A percentile compares a stretch with the other conserved stretches of the same genome.
Evolutionary conservation across 164 flowering plant genomes (phyloP).

Genomic region (Taxillus chinensis): DNA sequence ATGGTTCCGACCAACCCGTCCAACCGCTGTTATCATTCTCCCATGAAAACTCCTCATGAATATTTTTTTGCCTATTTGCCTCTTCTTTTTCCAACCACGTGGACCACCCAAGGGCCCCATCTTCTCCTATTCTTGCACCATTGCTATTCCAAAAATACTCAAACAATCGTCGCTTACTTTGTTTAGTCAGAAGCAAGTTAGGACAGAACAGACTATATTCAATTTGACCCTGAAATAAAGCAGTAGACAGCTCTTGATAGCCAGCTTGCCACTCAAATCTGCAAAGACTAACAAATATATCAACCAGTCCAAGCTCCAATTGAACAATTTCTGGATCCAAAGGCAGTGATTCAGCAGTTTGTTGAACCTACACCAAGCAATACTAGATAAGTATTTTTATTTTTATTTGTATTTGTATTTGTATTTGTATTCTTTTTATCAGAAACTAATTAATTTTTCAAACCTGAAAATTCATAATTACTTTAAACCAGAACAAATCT

Average conservation of each 20-base stretch:
- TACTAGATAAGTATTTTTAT: too few species aligned
- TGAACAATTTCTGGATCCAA: conserved; percentile 33
- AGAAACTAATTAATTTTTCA: too few species aligned
- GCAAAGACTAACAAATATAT: conserved; percentile 74
- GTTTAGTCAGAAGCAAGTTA: conserved; percentile 58
- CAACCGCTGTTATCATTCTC: conserved; percentile 75
- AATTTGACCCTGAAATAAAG: conserved; percentile 79
- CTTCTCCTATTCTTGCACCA: conserved; percentile 88
- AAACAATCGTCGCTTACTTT: conserved; percentile 74
- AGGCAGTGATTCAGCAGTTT: conserved; percentile 15
- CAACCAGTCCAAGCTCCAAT: conserved; percentile 73
- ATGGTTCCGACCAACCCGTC: conserved; percentile 88
- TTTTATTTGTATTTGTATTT: too few species aligned
- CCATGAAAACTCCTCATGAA: conserved; percentile 30
- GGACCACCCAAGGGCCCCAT: conserved; percentile 93
- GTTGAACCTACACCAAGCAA: conserved; percentile 39
- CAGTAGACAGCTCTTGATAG: conserved; percentile 85
- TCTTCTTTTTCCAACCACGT: conserved; percentile 88
- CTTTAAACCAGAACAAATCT: too few species aligned
- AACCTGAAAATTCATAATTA: too few species aligned
- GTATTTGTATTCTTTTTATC: too few species aligned
- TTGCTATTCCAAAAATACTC: conserved; percentile 88
- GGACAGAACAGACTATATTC: conserved; percentile 85
- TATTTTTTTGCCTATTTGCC: conserved; percentile 54
- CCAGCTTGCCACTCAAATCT: conserved; percentile 97